These are phyloP conservation scores for Solanum verrucosum DNA, from an alignment of 257 asterid species.

Conservation along the genomic window DNA sequence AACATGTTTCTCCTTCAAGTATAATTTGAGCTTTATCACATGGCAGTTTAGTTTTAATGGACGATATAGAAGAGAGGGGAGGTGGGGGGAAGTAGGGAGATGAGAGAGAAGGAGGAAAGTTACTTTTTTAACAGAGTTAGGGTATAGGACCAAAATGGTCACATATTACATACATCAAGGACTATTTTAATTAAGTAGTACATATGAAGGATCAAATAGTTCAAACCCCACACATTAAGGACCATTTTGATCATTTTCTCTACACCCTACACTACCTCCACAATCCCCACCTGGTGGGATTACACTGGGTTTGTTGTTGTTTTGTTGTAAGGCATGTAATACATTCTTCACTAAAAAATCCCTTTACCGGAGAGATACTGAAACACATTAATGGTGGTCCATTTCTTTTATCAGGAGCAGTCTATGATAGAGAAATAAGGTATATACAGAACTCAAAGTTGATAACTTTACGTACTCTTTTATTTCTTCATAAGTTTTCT, in stretches of 20 bases:
- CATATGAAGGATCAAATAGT: neutral
- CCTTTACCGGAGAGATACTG: neutral
- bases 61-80: neutral
- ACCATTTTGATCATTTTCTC: neutral
- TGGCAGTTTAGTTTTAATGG: neutral
- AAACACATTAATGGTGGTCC: neutral
- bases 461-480: constrained; percentile 45
- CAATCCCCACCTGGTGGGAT: neutral
- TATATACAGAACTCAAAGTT: neutral
- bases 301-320: neutral
- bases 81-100: neutral
- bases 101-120: neutral
- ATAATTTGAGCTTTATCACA: neutral
- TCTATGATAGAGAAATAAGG: neutral
- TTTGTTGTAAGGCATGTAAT: neutral
- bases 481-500: constrained; percentile 72
- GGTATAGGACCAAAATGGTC: neutral
- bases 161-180: neutral
- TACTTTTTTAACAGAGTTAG: neutral
- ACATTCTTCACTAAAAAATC: neutral
- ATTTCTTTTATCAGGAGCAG: neutral
- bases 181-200: neutral
- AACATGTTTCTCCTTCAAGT: neutral
- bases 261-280: neutral
- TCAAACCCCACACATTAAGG: neutral